A percentile compares a stretch with the other conserved stretches of the same genome.
phyloP scores from a whole-genome alignment of 345 rosid species.

The Anacardium occidentale region DNA sequence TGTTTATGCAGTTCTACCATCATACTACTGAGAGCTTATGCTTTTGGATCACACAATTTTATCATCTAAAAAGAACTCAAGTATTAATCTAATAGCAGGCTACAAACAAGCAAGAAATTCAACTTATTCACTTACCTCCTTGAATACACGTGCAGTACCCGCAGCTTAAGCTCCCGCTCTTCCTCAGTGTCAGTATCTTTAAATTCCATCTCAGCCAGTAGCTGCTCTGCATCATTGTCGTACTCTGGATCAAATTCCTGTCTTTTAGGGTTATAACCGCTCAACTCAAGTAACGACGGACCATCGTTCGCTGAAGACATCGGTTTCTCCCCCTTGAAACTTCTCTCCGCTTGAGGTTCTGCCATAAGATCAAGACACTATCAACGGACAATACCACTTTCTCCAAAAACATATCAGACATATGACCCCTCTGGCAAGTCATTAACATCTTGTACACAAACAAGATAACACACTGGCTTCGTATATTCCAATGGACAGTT shows the following conservation, averaged over 20 bases:
- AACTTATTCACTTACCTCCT: slow-evolving; percentile 52
- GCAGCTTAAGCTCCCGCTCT: slow-evolving; percentile 77
- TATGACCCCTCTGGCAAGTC: background rate
- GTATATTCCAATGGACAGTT: background rate
- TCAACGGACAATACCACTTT: background rate
- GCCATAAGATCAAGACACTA: slow-evolving; percentile 24
- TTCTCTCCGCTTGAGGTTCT: slow-evolving; percentile 67
- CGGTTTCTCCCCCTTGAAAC: slow-evolving; percentile 70
- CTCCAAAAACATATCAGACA: background rate
- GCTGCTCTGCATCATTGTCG: slow-evolving; percentile 93
- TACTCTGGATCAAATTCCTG: slow-evolving; percentile 91
- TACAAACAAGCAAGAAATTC: slow-evolving; percentile 1
- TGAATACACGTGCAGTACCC: slow-evolving; percentile 75
- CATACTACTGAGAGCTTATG: background rate
- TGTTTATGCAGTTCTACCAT: background rate
- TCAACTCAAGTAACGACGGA: slow-evolving; percentile 63
- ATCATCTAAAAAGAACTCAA: background rate
- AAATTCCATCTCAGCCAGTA: slow-evolving; percentile 97
- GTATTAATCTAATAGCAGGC: background rate
- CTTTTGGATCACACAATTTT: background rate
- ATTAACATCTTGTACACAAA: background rate
- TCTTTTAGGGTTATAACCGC: slow-evolving; percentile 82
- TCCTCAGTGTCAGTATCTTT: slow-evolving; percentile 85
- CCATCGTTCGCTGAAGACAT: slow-evolving; percentile 52
- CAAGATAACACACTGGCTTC: background rate